Conservation (phyloP, 177 flowering plant species). For the Tripterygium wilfordii region DNA sequence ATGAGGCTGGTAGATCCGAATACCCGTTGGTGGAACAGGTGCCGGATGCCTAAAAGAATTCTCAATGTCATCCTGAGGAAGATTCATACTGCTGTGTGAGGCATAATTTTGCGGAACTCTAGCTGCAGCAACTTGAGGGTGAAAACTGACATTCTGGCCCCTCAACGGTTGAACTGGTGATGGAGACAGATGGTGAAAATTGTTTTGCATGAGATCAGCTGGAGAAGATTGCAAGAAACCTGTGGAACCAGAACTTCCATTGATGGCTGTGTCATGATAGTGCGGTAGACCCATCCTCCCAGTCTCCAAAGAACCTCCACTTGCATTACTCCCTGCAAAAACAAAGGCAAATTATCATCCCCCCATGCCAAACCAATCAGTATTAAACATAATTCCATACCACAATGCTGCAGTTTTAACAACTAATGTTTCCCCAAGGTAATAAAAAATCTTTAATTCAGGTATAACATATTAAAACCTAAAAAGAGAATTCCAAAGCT, state of each 20-base stretch:
- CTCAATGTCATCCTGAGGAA: constrained; percentile 13
- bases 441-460: too few relatives aligned
- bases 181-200: constrained; percentile 25
- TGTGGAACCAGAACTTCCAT: constrained; percentile 24
- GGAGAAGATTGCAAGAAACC: constrained; percentile 41
- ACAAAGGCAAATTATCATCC: neutral
- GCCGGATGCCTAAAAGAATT: constrained; percentile 35
- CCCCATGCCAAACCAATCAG: neutral
- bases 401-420: too few relatives aligned
- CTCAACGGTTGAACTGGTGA: constrained; percentile 34
- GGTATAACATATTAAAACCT: too few relatives aligned
- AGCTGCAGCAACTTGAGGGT: constrained; percentile 39
- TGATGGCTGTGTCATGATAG: constrained; percentile 35
- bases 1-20: constrained; percentile 47
- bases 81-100: constrained; percentile 25
- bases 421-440: too few relatives aligned
- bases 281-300: constrained; percentile 33
- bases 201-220: constrained; percentile 30
- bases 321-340: constrained; percentile 33
- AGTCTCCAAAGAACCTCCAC: constrained; percentile 37
- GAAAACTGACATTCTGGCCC: constrained; percentile 25
- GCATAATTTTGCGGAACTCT: constrained; percentile 29
- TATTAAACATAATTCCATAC: too few relatives aligned
- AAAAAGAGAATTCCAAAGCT: too few relatives aligned
- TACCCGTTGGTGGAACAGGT: constrained; percentile 39